These are phyloP conservation scores for Xylariaceae sp. DNA, from an alignment of 2,329 filamentous ascomycete genomes.

Conservation along the genomic window DNA sequence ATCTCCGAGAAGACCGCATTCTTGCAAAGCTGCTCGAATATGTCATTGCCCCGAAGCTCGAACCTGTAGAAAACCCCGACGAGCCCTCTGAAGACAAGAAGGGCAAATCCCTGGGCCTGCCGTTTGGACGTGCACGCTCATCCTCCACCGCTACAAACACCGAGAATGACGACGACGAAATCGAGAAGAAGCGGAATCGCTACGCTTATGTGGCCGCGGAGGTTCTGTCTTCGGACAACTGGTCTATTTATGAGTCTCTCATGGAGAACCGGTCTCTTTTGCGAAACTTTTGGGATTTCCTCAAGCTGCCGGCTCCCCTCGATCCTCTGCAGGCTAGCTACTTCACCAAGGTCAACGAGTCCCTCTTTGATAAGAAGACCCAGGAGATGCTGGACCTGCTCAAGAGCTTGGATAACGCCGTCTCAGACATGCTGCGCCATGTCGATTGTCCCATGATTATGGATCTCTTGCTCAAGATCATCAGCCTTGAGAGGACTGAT, in stretches of 20 bases:
- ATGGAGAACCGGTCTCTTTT: constrained; percentile 78
- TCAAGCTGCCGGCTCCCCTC: constrained; percentile 77
- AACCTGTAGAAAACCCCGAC: constrained; percentile 49
- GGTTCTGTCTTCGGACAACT: constrained; percentile 90
- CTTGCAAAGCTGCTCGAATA: constrained; percentile 85
- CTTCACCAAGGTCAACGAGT: constrained; percentile 98
- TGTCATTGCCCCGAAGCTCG: constrained; percentile 75
- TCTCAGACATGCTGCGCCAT: constrained; percentile 83
- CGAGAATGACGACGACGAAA: constrained; percentile 62
- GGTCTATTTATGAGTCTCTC: constrained; percentile 91
- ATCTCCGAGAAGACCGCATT: constrained; percentile 80
- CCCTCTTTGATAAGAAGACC: constrained; percentile 95
- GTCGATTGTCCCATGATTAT: constrained; percentile 98
- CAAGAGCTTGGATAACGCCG: constrained; percentile 75
- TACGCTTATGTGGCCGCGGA: constrained; percentile 93
- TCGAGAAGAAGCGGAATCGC: constrained; percentile 86
- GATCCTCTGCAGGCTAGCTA: constrained; percentile 94
- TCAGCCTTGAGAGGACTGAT: constrained; percentile 89
- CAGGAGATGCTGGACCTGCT: constrained; percentile 93
- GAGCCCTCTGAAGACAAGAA: constrained; percentile 42
- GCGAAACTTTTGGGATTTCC: constrained; percentile 84
- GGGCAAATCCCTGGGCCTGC: constrained; percentile 32
- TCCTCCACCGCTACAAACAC: constrained; percentile 47
- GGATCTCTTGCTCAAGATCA: constrained; percentile 94
- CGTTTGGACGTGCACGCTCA: constrained; percentile 49